A percentile compares a stretch with the other conserved stretches of the same genome.
Evolutionary conservation across 345 rosid genomes (phyloP).

Genomic region (Gynandropsis gynandra): DNA sequence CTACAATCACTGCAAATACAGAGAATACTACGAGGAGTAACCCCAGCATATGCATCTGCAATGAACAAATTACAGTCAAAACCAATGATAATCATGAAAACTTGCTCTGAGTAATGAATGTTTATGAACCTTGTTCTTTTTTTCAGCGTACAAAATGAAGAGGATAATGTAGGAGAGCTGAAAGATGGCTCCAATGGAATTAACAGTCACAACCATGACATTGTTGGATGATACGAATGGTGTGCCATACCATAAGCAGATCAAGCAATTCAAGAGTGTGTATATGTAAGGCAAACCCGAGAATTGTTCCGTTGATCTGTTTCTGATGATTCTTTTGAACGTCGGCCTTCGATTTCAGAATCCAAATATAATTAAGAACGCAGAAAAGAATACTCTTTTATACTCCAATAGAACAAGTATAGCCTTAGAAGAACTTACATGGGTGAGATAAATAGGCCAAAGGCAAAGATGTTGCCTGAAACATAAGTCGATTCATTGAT

Average conservation of each 20-base stretch:
- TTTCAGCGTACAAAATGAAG: constrained; percentile 55
- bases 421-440: constrained; percentile 41
- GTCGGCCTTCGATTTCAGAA: constrained; percentile 52
- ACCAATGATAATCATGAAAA: background rate
- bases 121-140: constrained; percentile 50
- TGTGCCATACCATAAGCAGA: constrained; percentile 74
- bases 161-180: constrained; percentile 53
- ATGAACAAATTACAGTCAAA: background rate
- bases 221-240: constrained; percentile 60
- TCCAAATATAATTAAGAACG: constrained; percentile 6
- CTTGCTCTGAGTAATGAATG: background rate
- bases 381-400: background rate
- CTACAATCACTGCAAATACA: constrained; percentile 38
- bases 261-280: constrained; percentile 75
- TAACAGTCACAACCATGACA: constrained; percentile 58
- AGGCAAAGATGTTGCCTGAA: constrained; percentile 80
- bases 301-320: constrained; percentile 65
- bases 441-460: constrained; percentile 78
- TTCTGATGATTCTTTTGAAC: constrained; percentile 76
- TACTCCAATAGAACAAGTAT: background rate
- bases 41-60: constrained; percentile 56
- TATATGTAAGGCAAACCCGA: constrained; percentile 83
- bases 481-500: constrained; percentile 6
- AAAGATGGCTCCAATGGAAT: constrained; percentile 60
- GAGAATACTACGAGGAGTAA: constrained; percentile 43